Conservation (phyloP, 805 yeast species). For the Isabelozyma pseudorhagii region DNA sequence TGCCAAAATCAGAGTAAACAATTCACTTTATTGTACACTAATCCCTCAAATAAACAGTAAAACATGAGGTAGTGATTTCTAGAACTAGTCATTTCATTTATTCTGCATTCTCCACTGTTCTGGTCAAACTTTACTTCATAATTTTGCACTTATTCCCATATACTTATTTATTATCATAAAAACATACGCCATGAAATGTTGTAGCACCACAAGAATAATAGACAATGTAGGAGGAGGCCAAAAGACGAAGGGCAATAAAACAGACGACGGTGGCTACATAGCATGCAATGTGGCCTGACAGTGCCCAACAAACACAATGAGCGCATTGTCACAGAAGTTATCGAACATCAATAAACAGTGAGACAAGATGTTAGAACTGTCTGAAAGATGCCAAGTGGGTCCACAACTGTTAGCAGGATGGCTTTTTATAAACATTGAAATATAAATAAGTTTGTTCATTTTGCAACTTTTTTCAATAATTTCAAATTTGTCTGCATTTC, state of each 20-base stretch:
- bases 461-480: background rate
- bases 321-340: too few relatives aligned
- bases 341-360: too few relatives aligned
- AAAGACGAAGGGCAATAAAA: too few relatives aligned
- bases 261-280: too few relatives aligned
- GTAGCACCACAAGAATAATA: background rate
- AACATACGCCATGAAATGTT: background rate
- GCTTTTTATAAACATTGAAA: too few relatives aligned
- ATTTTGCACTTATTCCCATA: background rate
- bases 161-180: background rate
- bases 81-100: background rate
- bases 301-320: too few relatives aligned
- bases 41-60: background rate
- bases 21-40: background rate
- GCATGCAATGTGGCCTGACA: too few relatives aligned
- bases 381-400: too few relatives aligned
- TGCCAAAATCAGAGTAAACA: conserved; percentile 1
- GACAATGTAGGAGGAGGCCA: too few relatives aligned
- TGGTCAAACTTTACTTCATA: background rate
- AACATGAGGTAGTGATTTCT: background rate
- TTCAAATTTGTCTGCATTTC: background rate
- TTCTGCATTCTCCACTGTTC: background rate
- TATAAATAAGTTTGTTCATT: background rate
- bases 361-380: too few relatives aligned
- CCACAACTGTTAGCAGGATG: background rate